Conservation (phyloP, 306 rosid species). For the Echinosophora koreensis region DNA sequence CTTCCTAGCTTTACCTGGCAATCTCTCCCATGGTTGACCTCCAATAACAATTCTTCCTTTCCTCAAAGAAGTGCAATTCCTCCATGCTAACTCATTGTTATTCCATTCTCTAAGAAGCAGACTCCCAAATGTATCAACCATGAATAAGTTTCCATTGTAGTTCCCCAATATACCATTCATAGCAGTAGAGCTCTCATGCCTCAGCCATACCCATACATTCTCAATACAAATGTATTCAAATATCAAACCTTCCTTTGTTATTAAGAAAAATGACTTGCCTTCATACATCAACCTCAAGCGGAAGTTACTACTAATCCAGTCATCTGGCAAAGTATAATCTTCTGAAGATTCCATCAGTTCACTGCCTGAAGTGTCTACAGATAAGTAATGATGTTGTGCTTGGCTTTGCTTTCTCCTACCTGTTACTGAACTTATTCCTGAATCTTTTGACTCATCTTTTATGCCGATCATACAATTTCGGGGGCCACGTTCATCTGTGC, state of each 20-base stretch:
- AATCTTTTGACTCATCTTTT: slow-evolving; percentile 71
- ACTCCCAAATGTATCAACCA: slow-evolving; percentile 77
- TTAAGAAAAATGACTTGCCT: slow-evolving; percentile 79
- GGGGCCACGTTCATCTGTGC: slow-evolving; percentile 85
- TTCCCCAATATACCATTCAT: slow-evolving; percentile 83
- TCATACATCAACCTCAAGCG: slow-evolving; percentile 78
- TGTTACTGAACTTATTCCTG: slow-evolving; percentile 55
- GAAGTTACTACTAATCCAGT: slow-evolving; percentile 70
- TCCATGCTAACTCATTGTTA: slow-evolving; percentile 72
- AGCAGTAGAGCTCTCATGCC: slow-evolving; percentile 76
- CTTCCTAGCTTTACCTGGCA: slow-evolving; percentile 62
- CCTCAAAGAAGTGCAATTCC: slow-evolving; percentile 73
- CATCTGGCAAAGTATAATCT: slow-evolving; percentile 56
- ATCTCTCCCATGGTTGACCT: slow-evolving; percentile 92
- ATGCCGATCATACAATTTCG: slow-evolving; percentile 76
- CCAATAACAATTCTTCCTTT: slow-evolving; percentile 70
- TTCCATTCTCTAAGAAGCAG: slow-evolving; percentile 84
- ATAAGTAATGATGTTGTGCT: slow-evolving; percentile 63
- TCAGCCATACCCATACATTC: slow-evolving; percentile 86
- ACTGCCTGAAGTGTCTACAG: slow-evolving; percentile 44
- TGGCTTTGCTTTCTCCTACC: slow-evolving; percentile 78
- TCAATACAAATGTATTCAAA: slow-evolving; percentile 81
- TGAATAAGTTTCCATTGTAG: slow-evolving; percentile 84
- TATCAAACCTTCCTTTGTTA: slow-evolving; percentile 72
- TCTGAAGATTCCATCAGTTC: slow-evolving; percentile 51